Evolutionary conservation across 2,329 filamentous ascomycete genomes (phyloP), one percentile per base, ranked within the genome.

Genomic region (Xylariaceae sp.): DNA sequence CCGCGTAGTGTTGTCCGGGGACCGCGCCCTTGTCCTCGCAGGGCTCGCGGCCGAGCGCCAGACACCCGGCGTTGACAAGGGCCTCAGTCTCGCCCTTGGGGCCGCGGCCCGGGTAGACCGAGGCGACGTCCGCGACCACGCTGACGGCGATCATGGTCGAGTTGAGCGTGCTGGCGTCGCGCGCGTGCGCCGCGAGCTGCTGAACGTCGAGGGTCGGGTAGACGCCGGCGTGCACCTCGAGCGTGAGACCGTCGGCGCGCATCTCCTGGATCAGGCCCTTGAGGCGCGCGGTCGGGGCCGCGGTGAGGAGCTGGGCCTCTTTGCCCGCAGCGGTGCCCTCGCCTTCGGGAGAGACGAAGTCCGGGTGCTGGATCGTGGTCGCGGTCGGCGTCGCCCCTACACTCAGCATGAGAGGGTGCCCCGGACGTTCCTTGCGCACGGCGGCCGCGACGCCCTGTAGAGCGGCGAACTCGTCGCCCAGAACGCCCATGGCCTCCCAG

Each of bases 321-420:
- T 11, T 46, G 37, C 49, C 49, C 32, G 63, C 55, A 9, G 61
- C 55, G 0, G 55, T 60, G 13, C 17, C 19, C 4, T 16, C 16
- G 34, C 18, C 12, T 15, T 3, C 22, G 22, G 11, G 11, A 4
- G 42, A 16, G 11, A 49, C 41, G 42, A 67, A 40, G 47, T 54
- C 42, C 45, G 65, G 65, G 51, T 85, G 81, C 55, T 86, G 79
- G 19, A 83, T 69, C 9, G 80, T 74, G 0, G 81, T 80, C 1
- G 82, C 79, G 0, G 86, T 89, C 0, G 87, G 87, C 15, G 87
- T 88, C 0, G 87, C 87, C 4, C 87, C 87, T 0, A 89, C 81
- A 1, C 83, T 87, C 3, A 91, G 67, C 0, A 80, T 68, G 13
- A 76, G 60, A 3, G 55, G 52, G 18, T 54, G 53, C 2, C 38